These are phyloP conservation scores for Funneliformis geosporum DNA, from an alignment of 192 early-diverging fungal species.

Conservation along the genomic window DNA sequence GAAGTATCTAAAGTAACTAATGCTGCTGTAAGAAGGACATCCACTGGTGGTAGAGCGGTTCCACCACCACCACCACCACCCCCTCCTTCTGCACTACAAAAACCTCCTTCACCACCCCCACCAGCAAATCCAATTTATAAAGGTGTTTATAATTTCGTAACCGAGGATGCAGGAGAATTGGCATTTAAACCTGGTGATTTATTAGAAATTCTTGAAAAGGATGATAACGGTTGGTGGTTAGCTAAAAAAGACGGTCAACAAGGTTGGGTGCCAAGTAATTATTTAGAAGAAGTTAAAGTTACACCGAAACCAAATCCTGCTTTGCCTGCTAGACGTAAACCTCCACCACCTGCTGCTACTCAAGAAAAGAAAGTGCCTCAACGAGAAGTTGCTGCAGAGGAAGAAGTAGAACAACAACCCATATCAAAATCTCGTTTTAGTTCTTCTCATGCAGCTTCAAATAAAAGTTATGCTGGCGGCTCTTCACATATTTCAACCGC, in stretches of 20 bases:
- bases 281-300: conserved; percentile 75
- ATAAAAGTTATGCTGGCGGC: conserved; percentile 6
- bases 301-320: conserved; percentile 62
- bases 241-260: conserved; percentile 59
- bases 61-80: conserved; percentile 64
- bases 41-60: background rate
- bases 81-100: conserved; percentile 29
- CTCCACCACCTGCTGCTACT: conserved; percentile 42
- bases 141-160: conserved; percentile 65
- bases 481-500: background rate
- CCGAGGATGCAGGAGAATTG: conserved; percentile 64
- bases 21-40: conserved; percentile 34
- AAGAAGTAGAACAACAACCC: conserved; percentile 34
- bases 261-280: conserved; percentile 85
- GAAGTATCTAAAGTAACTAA: conserved; percentile 25
- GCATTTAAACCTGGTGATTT: conserved; percentile 64
- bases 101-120: conserved; percentile 48
- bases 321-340: conserved; percentile 31
- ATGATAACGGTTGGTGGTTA: conserved; percentile 91
- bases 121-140: conserved; percentile 47
- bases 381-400: conserved; percentile 47
- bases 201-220: conserved; percentile 78
- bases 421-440: background rate
- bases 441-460: background rate
- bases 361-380: conserved; percentile 51